Evolutionary conservation across 495 filamentous ascomycete species (phyloP).

Genomic region (Parmelia sp.): DNA sequence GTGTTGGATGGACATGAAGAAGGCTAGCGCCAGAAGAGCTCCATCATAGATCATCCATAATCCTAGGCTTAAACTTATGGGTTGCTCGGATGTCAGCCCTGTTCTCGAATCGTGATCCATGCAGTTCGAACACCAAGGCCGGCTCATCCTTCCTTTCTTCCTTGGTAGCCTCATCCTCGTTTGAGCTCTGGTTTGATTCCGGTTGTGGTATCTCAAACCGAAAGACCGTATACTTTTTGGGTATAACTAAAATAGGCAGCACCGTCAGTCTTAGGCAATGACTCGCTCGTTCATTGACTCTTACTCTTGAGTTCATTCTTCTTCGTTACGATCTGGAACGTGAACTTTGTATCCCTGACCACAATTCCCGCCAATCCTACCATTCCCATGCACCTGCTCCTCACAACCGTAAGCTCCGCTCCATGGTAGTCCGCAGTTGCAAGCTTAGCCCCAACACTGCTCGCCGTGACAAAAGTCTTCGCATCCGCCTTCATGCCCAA

Average conservation of each 20-base stretch:
- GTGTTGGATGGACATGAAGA: neutral
- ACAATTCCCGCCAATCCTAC: slow-evolving; percentile 84
- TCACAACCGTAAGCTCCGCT: slow-evolving; percentile 73
- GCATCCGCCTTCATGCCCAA: slow-evolving; percentile 46
- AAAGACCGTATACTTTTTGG: slow-evolving; percentile 87
- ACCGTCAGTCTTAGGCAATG: neutral
- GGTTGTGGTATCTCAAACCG: slow-evolving; percentile 61
- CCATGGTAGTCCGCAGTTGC: slow-evolving; percentile 86
- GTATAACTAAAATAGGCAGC: slow-evolving; percentile 48
- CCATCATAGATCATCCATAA: slow-evolving; percentile 59
- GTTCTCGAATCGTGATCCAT: slow-evolving; percentile 80
- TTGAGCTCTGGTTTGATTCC: slow-evolving; percentile 17
- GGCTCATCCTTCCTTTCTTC: slow-evolving; percentile 22
- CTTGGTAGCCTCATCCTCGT: slow-evolving; percentile 22
- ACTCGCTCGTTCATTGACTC: slow-evolving; percentile 16
- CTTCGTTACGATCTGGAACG: slow-evolving; percentile 74
- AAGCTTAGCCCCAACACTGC: slow-evolving; percentile 57
- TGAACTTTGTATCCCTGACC: slow-evolving; percentile 77
- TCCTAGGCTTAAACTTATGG: slow-evolving; percentile 82
- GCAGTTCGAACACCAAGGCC: slow-evolving; percentile 72
- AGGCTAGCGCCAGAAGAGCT: neutral
- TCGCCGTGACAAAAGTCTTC: slow-evolving; percentile 41
- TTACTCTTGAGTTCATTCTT: slow-evolving; percentile 55
- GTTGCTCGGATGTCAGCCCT: slow-evolving; percentile 77
- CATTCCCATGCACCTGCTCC: slow-evolving; percentile 69